Conservation (phyloP, 805 yeast genomes). For the Yarrowia bubula region DNA sequence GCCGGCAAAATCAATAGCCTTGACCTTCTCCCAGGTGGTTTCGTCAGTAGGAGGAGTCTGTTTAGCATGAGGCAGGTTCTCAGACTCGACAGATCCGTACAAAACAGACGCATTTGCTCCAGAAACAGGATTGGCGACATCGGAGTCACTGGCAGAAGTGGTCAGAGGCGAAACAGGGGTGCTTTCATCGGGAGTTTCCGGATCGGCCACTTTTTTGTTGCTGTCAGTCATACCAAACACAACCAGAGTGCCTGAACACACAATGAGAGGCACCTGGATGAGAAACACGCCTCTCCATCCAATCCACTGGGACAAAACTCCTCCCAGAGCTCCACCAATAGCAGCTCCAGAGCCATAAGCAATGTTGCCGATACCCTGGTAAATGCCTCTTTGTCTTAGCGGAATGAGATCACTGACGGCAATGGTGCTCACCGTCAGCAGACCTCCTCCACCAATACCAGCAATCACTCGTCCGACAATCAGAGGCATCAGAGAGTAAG, state of each 20-base stretch:
- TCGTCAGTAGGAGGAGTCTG: background rate
- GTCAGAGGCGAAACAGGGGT: constrained; percentile 9
- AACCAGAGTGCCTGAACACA: constrained; percentile 43
- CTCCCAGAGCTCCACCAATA: constrained; percentile 60
- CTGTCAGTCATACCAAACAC: constrained; percentile 28
- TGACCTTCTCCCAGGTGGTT: constrained; percentile 44
- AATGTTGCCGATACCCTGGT: constrained; percentile 78
- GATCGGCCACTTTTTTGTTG: constrained; percentile 29
- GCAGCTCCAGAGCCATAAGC: constrained; percentile 76
- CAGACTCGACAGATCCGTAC: constrained; percentile 36
- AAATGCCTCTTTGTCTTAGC: constrained; percentile 71
- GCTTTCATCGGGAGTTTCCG: background rate
- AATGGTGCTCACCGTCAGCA: constrained; percentile 70
- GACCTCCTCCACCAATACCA: constrained; percentile 92
- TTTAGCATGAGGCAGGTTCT: constrained; percentile 31
- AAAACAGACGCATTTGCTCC: constrained; percentile 27
- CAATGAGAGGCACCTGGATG: constrained; percentile 43
- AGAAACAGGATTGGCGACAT: background rate
- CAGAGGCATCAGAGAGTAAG: constrained; percentile 53
- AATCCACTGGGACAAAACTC: constrained; percentile 49
- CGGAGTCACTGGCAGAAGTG: background rate
- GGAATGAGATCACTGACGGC: constrained; percentile 75
- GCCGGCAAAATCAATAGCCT: constrained; percentile 62
- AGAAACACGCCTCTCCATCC: constrained; percentile 63
- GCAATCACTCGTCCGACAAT: constrained; percentile 75